These are phyloP conservation scores for Fagopyrum esculentum DNA, from an alignment of 148 eudicot genomes.

Conservation along the genomic window DNA sequence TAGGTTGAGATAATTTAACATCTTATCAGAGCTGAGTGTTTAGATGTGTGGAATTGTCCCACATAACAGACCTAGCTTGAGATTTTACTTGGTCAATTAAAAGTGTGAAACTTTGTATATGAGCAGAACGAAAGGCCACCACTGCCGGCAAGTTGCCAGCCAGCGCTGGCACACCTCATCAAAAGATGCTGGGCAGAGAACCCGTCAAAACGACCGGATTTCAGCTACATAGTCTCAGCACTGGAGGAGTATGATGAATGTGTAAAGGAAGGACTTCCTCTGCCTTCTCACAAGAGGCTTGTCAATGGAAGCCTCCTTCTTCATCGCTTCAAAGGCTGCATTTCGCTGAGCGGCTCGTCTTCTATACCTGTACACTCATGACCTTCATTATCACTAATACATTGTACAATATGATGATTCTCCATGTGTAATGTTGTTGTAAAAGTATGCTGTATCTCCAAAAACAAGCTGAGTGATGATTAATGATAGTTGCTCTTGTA, in stretches of 20 bases:
- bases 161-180: slow-evolving; percentile 87
- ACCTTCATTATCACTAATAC: slow-evolving; percentile 4
- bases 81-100: too few species aligned
- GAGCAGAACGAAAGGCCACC: slow-evolving; percentile 89
- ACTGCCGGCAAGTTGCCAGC: slow-evolving; percentile 85
- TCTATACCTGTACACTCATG: slow-evolving; percentile 63
- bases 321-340: slow-evolving; percentile 68
- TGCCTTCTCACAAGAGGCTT: slow-evolving; percentile 50
- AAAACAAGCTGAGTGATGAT: not conserved
- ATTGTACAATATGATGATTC: slow-evolving; percentile 3
- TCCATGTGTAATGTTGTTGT: not conserved
- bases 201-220: slow-evolving; percentile 89
- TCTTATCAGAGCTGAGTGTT: too few species aligned
- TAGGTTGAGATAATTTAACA: too few species aligned
- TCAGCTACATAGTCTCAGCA: slow-evolving; percentile 64
- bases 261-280: slow-evolving; percentile 87
- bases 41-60: too few species aligned
- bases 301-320: slow-evolving; percentile 44
- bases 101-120: not conserved
- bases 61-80: too few species aligned
- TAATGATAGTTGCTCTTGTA: not conserved
- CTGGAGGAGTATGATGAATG: slow-evolving; percentile 78
- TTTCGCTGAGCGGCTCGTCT: slow-evolving; percentile 34
- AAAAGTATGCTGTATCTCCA: too few species aligned
- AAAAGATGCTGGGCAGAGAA: slow-evolving; percentile 82